A percentile compares a stretch with the other conserved stretches of the same genome.
Conservation (phyloP, 2,329 filamentous ascomycete genomes). For the Alternaria brassicicola region DNA sequence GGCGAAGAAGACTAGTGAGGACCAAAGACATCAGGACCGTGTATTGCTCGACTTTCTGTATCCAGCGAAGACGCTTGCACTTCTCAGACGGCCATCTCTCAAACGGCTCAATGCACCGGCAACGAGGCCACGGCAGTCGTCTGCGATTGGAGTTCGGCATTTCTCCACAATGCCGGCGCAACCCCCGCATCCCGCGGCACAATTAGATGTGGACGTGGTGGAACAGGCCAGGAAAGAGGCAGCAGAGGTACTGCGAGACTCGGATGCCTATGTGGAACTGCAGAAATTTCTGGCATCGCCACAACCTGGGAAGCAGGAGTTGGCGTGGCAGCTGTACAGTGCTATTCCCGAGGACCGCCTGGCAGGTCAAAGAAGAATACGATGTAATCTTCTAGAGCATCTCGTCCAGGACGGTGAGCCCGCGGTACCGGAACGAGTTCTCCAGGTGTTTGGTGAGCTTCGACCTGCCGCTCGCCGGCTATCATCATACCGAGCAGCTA, state of each 20-base stretch:
- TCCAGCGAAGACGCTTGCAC: slow-evolving; percentile 52
- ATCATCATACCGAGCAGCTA: slow-evolving; percentile 54
- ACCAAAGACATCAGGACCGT: slow-evolving; percentile 10
- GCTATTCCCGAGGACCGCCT: slow-evolving; percentile 24
- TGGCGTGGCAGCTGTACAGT: slow-evolving; percentile 49
- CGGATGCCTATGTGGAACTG: slow-evolving; percentile 29
- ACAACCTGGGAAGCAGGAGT: slow-evolving; percentile 31
- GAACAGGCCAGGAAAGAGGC: slow-evolving; percentile 28
- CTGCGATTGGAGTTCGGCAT: slow-evolving; percentile 31
- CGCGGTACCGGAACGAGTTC: slow-evolving; percentile 51
- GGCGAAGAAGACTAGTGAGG: slow-evolving; percentile 6
- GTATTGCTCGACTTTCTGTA: slow-evolving; percentile 56
- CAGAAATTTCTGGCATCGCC: slow-evolving; percentile 19
- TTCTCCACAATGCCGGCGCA: slow-evolving; percentile 33
- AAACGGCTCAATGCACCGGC: slow-evolving; percentile 33
- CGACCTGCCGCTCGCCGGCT: slow-evolving; percentile 44
- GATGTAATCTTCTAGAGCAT: slow-evolving; percentile 38
- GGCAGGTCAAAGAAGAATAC: slow-evolving; percentile 10
- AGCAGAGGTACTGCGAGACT: slow-evolving; percentile 19
- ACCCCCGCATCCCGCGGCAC: slow-evolving; percentile 11
- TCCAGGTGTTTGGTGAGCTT: slow-evolving; percentile 56
- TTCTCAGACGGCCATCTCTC: slow-evolving; percentile 39
- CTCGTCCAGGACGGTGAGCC: slow-evolving; percentile 26
- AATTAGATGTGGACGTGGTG: slow-evolving; percentile 11
- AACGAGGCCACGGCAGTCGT: slow-evolving; percentile 28